These are phyloP conservation scores for Fagopyrum esculentum DNA, from an alignment of 148 eudicot species.

Conservation along the genomic window DNA sequence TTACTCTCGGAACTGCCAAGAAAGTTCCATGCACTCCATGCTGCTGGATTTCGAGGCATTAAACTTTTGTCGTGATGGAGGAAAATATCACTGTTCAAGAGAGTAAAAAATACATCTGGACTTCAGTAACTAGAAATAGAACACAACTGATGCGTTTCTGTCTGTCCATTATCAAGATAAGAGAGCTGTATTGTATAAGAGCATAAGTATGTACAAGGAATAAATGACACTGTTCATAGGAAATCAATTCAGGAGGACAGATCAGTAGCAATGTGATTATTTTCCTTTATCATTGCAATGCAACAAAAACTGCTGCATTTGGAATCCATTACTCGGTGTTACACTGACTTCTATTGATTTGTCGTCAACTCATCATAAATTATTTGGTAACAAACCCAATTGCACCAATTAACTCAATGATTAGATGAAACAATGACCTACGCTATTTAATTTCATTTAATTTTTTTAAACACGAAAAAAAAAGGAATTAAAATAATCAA, in stretches of 20 bases:
- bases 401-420: background rate
- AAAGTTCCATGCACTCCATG: slow-evolving; percentile 99
- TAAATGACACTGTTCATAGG: background rate
- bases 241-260: background rate
- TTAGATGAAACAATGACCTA: background rate
- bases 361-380: too few relatives aligned
- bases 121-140: background rate
- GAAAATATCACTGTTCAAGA: slow-evolving; percentile 72
- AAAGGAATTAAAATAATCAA: background rate
- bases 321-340: background rate
- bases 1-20: slow-evolving; percentile 54
- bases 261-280: background rate
- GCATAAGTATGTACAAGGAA: background rate
- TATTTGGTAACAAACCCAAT: background rate
- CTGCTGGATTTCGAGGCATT: slow-evolving; percentile 82
- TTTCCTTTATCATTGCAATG: background rate
- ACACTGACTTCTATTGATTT: too few relatives aligned
- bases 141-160: background rate
- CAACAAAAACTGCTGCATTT: background rate
- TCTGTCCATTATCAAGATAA: background rate
- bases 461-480: background rate
- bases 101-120: slow-evolving; percentile 13
- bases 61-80: slow-evolving; percentile 76
- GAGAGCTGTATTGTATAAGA: background rate
- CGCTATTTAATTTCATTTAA: too few relatives aligned